Percentiles rank a stretch among this genome's conserved stretches.
phyloP scores from a whole-genome alignment of 345 rosid species.

The Mallotus nudiflorus region DNA sequence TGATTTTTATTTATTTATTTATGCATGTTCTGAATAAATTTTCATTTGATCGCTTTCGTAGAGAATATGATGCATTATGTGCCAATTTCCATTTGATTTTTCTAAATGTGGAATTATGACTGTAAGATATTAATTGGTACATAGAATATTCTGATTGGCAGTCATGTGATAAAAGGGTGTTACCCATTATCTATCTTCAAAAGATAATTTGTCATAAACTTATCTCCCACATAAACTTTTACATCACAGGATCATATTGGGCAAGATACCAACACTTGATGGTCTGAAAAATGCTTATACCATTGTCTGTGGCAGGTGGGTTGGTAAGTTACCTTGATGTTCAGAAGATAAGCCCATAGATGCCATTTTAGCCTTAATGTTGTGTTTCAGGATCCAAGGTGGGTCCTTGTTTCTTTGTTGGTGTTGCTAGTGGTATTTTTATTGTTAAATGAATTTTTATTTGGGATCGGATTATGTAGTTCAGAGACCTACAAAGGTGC shows the following conservation, averaged over 20 bases:
- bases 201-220: slow-evolving; percentile 20
- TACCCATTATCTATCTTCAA: neutral
- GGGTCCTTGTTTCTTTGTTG: slow-evolving; percentile 9
- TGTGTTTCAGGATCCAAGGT: neutral
- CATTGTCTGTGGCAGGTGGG: slow-evolving; percentile 86
- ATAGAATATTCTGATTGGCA: slow-evolving; percentile 7
- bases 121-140: slow-evolving; percentile 8
- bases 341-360: slow-evolving; percentile 26
- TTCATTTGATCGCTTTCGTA: neutral
- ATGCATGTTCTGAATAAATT: neutral
- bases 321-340: slow-evolving; percentile 66
- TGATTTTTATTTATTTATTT: neutral
- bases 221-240: slow-evolving; percentile 32
- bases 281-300: slow-evolving; percentile 90
- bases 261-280: slow-evolving; percentile 85
- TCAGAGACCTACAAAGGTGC: neutral
- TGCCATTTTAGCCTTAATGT: slow-evolving; percentile 12
- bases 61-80: neutral
- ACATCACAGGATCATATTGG: slow-evolving; percentile 94
- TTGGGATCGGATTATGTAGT: slow-evolving; percentile 4
- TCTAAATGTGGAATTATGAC: slow-evolving; percentile 15
- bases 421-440: neutral
- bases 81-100: slow-evolving; percentile 5
- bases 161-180: neutral
- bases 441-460: neutral